Evolutionary conservation across 208 protist species (phyloP).

Genomic region (Acanthamoeba triangularis): DNA sequence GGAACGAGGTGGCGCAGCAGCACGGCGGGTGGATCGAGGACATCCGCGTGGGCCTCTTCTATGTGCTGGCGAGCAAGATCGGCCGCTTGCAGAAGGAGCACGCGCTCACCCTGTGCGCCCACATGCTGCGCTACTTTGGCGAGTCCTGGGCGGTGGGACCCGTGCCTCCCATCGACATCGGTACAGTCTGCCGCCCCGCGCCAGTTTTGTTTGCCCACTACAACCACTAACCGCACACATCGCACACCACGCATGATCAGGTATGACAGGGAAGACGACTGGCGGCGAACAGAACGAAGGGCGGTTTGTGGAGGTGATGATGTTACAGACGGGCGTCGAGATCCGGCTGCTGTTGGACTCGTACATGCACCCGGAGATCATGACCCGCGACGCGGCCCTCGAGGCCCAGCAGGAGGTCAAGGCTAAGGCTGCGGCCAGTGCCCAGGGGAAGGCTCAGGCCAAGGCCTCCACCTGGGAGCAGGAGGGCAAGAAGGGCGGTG

Average conservation of each 20-base stretch:
- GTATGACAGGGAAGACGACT: neutral
- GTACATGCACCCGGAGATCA: conserved; percentile 68
- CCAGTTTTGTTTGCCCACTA: neutral
- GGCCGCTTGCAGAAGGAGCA: conserved; percentile 56
- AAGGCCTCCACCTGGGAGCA: conserved; percentile 29
- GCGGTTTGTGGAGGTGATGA: conserved; percentile 66
- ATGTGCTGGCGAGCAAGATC: conserved; percentile 67
- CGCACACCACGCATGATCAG: neutral
- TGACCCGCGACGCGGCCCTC: neutral
- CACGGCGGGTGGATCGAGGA: conserved; percentile 56
- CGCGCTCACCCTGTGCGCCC: conserved; percentile 55
- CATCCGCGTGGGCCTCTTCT: conserved; percentile 55
- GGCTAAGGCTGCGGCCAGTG: neutral
- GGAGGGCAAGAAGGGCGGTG: conserved; percentile 22
- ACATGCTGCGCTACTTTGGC: conserved; percentile 66
- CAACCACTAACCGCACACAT: neutral
- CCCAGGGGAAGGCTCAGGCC: neutral
- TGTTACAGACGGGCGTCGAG: conserved; percentile 60
- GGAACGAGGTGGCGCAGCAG: neutral
- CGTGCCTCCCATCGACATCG: neutral
- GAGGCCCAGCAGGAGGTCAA: conserved; percentile 23
- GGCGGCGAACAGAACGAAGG: neutral
- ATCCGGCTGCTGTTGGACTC: conserved; percentile 44
- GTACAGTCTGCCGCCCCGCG: neutral
- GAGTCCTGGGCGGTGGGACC: conserved; percentile 39